A percentile compares a stretch with the other conserved stretches of the same genome.
phyloP scores from a whole-genome alignment of 2,329 filamentous ascomycete genomes.

The Fusarium decemcellulare region DNA sequence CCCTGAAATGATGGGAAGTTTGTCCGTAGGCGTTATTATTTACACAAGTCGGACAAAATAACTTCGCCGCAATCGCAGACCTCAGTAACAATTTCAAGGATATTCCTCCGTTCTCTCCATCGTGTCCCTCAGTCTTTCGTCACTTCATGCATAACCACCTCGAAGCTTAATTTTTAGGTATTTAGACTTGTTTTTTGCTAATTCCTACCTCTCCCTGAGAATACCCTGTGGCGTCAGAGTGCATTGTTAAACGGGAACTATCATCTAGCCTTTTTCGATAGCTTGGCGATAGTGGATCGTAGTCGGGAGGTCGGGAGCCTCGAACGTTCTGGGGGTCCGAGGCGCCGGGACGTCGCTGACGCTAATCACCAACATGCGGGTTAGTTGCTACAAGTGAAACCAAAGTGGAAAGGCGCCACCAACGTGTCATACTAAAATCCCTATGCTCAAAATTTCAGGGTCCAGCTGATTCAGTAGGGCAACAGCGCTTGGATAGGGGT shows the following conservation, averaged over 20 bases:
- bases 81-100: too few relatives aligned
- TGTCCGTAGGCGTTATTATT: too few relatives aligned
- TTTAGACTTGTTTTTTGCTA: too few relatives aligned
- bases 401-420: background rate
- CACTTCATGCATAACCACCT: too few relatives aligned
- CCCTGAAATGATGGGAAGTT: too few relatives aligned
- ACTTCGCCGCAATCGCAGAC: too few relatives aligned
- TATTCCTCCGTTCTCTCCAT: too few relatives aligned
- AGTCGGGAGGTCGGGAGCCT: background rate
- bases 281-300: background rate
- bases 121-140: too few relatives aligned
- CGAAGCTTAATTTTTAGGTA: too few relatives aligned
- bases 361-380: slow-evolving; percentile 3
- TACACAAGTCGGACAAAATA: too few relatives aligned
- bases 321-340: background rate
- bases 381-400: background rate
- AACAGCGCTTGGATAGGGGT: background rate
- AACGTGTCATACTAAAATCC: background rate
- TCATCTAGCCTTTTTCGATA: slow-evolving; percentile 4
- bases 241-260: background rate
- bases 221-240: too few relatives aligned
- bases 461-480: background rate
- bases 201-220: too few relatives aligned
- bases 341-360: slow-evolving; percentile 2
- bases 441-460: background rate